Percentiles rank a stretch among this genome's conserved stretches.
phyloP scores from a whole-genome alignment of 805 yeast species.

The Metschnikowia lachancei region DNA sequence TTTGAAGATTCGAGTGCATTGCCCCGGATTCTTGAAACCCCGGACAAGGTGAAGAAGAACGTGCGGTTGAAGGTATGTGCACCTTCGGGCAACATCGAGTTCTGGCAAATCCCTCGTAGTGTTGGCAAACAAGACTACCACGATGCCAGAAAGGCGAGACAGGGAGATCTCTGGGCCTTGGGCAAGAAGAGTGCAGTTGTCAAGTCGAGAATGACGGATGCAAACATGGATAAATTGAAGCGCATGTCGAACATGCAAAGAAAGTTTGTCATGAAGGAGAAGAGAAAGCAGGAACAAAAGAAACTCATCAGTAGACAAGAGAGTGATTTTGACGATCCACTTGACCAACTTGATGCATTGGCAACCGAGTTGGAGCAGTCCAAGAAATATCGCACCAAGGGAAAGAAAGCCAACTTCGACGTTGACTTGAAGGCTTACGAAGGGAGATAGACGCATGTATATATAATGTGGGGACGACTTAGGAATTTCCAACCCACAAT shows the following conservation, averaged over 20 bases:
- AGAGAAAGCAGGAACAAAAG: conserved; percentile 19
- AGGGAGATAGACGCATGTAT: conserved; percentile 14
- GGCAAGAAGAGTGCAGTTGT: conserved; percentile 36
- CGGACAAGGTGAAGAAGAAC: conserved; percentile 77
- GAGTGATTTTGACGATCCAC: conserved; percentile 19
- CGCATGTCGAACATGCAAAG: conserved; percentile 36
- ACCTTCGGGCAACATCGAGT: conserved; percentile 74
- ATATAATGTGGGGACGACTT: no score
- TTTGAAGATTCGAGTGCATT: conserved; percentile 36
- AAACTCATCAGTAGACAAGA: conserved; percentile 17
- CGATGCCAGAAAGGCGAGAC: conserved; percentile 82
- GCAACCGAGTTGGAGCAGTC: conserved; percentile 33
- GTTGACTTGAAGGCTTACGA: conserved; percentile 20
- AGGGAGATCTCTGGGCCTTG: conserved; percentile 84
- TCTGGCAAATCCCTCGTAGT: conserved; percentile 84
- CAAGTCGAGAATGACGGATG: conserved; percentile 31
- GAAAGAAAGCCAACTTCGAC: conserved; percentile 28
- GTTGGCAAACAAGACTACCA: conserved; percentile 72
- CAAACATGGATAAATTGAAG: conserved; percentile 33
- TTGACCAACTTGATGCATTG: conserved; percentile 14
- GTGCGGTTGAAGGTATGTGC: conserved; percentile 78
- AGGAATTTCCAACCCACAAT: neutral
- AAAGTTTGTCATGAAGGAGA: conserved; percentile 30
- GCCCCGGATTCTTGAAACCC: conserved; percentile 73
- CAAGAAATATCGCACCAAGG: conserved; percentile 32